phyloP scores from a whole-genome alignment of 2,329 filamentous ascomycete genomes.

The Xylaria sp. region DNA sequence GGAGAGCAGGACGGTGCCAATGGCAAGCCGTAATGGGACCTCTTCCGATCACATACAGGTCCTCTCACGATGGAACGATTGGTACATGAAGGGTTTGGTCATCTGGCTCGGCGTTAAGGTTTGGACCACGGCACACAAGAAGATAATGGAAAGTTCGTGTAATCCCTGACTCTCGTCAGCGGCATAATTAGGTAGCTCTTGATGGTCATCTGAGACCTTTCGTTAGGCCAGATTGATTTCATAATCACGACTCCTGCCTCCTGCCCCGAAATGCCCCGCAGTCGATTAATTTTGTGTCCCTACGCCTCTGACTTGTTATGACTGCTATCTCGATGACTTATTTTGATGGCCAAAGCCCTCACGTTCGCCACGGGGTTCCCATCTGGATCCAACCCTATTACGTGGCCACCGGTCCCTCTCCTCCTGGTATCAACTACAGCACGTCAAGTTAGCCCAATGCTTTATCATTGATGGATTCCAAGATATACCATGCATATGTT shows the following conservation, averaged over 20 bases:
- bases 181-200: neutral
- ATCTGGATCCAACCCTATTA: conserved; percentile 19
- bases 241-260: neutral
- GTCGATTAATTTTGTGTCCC: neutral
- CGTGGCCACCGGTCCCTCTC: conserved; percentile 64
- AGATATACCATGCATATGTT: conserved; percentile 94
- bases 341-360: neutral
- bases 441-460: neutral
- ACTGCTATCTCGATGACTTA: neutral
- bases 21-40: conserved; percentile 30
- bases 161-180: neutral
- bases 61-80: conserved; percentile 16
- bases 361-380: neutral
- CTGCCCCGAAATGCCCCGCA: neutral
- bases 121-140: neutral
- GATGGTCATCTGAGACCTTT: neutral
- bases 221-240: neutral
- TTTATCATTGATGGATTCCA: neutral
- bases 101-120: conserved; percentile 25
- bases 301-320: neutral
- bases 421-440: conserved; percentile 72
- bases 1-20: conserved; percentile 54
- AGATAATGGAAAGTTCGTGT: neutral
- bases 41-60: neutral
- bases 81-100: conserved; percentile 15